Evolutionary conservation across 1,284 basidiomycete genomes (phyloP).

Genomic region (Amylostereum areolatum): DNA sequence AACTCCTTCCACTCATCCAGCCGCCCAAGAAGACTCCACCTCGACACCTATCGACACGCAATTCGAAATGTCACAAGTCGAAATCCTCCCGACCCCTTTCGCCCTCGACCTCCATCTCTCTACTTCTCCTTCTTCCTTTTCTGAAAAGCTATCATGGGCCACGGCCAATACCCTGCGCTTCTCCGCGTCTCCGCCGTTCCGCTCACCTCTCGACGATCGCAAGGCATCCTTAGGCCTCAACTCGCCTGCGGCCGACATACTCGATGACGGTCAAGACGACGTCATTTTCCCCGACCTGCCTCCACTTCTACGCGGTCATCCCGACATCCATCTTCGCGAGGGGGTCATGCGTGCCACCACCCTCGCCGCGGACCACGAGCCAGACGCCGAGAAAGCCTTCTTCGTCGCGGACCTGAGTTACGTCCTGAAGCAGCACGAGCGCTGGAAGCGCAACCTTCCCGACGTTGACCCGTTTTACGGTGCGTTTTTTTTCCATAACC

Average conservation of each 20-base stretch:
- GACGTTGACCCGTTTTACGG: conserved; percentile 92
- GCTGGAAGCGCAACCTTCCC: conserved; percentile 80
- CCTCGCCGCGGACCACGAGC: conserved; percentile 43
- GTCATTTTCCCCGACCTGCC: conserved; percentile 59
- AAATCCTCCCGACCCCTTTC: conserved; percentile 44
- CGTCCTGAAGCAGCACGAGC: conserved; percentile 82
- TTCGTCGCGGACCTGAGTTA: conserved; percentile 92
- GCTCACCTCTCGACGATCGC: conserved; percentile 5
- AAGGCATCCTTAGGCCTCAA: not conserved
- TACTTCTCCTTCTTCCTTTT: conserved; percentile 25
- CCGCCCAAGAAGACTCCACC: not conserved
- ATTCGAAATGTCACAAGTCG: conserved; percentile 51
- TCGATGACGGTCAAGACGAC: conserved; percentile 31
- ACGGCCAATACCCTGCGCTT: conserved; percentile 28
- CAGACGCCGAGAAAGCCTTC: conserved; percentile 89
- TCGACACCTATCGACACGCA: not conserved
- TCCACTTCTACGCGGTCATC: conserved; percentile 59
- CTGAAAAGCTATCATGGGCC: conserved; percentile 29
- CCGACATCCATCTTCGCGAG: conserved; percentile 65
- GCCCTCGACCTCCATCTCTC: conserved; percentile 40
- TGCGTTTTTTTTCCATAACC: conserved; percentile 29
- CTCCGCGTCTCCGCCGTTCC: conserved; percentile 21
- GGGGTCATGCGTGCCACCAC: conserved; percentile 63
- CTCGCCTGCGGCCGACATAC: conserved; percentile 1
- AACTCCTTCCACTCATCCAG: not conserved